A percentile compares a stretch with the other conserved stretches of the same genome.
Conservation (phyloP, 495 filamentous ascomycete species). For the Collariella sp. region DNA sequence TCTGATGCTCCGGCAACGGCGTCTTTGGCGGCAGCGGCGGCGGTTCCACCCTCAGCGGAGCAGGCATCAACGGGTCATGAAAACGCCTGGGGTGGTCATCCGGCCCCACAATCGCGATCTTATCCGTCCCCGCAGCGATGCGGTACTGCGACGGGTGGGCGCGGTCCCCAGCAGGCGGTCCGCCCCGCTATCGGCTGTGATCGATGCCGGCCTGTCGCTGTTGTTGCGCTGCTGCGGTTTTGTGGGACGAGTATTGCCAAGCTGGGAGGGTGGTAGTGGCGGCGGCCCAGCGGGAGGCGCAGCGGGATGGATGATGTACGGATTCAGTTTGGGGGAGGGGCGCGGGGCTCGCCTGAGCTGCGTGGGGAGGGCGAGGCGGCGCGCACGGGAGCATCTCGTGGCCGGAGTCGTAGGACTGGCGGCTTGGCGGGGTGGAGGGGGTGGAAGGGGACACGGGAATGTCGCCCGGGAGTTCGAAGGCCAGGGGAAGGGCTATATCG, state of each 20-base stretch:
- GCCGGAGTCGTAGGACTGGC: constrained; percentile 42
- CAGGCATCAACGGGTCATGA: constrained; percentile 34
- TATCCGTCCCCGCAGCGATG: constrained; percentile 44
- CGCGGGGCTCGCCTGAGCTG: constrained; percentile 35
- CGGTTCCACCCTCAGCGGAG: constrained; percentile 46
- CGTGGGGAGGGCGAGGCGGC: constrained; percentile 34
- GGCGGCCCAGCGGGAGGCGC: constrained; percentile 26
- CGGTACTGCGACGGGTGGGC: constrained; percentile 47
- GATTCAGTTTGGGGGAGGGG: constrained; percentile 26
- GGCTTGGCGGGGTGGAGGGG: constrained; percentile 28
- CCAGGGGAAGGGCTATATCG: constrained; percentile 34
- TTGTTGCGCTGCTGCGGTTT: constrained; percentile 18
- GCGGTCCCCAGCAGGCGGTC: constrained; percentile 43
- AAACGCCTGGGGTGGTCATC: constrained; percentile 50
- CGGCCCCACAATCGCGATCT: constrained; percentile 49
- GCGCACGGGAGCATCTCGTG: constrained; percentile 32
- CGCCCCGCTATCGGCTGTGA: constrained; percentile 24
- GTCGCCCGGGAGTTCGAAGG: constrained; percentile 42
- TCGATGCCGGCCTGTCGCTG: constrained; percentile 15
- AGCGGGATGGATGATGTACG: constrained; percentile 29
- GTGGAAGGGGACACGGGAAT: constrained; percentile 27
- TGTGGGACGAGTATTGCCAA: constrained; percentile 18
- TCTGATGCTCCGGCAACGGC: constrained; percentile 50
- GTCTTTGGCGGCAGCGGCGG: constrained; percentile 84
- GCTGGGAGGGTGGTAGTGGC: constrained; percentile 24